phyloP scores from a whole-genome alignment of 805 yeast genomes.

The Pachysolen tannophilus region DNA sequence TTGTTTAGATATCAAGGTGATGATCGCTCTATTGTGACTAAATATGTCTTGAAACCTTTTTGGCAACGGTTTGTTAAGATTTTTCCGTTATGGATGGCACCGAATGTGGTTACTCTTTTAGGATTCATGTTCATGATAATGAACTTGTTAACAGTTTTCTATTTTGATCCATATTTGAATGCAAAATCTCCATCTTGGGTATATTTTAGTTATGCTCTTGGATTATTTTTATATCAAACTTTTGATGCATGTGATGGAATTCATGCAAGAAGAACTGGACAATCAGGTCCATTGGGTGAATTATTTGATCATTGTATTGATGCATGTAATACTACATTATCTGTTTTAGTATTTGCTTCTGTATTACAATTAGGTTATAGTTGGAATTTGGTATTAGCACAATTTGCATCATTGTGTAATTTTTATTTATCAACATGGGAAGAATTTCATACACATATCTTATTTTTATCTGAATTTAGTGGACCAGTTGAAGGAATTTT shows the following conservation, averaged over 20 bases:
- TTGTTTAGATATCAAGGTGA: conserved; percentile 66
- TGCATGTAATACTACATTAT: conserved; percentile 65
- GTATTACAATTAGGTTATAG: conserved; percentile 73
- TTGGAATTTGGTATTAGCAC: conserved; percentile 50
- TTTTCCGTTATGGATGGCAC: conserved; percentile 87
- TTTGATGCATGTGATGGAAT: conserved; percentile 95
- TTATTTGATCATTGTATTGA: conserved; percentile 84
- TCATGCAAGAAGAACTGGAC: conserved; percentile 94
- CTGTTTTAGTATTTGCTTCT: conserved; percentile 64
- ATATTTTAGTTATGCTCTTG: conserved; percentile 68
- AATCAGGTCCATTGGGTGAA: conserved; percentile 90
- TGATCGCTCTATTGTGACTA: conserved; percentile 74
- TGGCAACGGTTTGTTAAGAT: conserved; percentile 67
- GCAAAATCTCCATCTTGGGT: conserved; percentile 67
- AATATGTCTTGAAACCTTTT: conserved; percentile 70
- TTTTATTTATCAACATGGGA: conserved; percentile 94
- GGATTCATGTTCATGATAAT: conserved; percentile 68
- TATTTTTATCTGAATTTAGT: conserved; percentile 69
- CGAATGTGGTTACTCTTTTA: conserved; percentile 77
- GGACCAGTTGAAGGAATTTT: conserved; percentile 96
- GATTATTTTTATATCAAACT: conserved; percentile 85
- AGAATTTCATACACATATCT: conserved; percentile 81
- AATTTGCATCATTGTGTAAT: conserved; percentile 69
- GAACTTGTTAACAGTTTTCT: conserved; percentile 58
- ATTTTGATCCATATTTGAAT: conserved; percentile 61